phyloP scores from a whole-genome alignment of 306 rosid species.

The Prunus mume region DNA sequence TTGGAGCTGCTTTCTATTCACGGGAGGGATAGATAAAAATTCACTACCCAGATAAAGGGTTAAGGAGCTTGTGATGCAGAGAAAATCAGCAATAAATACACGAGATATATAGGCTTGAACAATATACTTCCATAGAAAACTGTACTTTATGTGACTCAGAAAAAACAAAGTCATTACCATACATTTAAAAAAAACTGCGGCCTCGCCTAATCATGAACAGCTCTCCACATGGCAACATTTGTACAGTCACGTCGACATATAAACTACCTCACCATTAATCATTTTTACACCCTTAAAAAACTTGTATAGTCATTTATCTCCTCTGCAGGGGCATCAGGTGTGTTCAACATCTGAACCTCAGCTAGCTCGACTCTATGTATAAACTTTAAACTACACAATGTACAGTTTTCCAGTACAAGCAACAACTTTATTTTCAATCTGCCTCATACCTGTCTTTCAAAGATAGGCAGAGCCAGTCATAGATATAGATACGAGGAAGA shows the following conservation, averaged over 20 bases:
- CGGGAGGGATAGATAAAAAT: too few relatives aligned
- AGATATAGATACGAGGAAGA: constrained; percentile 40
- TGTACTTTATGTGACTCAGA: constrained; percentile 18
- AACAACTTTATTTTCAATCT: constrained; percentile 58
- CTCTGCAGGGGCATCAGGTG: constrained; percentile 56
- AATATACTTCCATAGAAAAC: constrained; percentile 20
- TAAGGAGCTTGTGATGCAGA: neutral
- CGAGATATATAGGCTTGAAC: neutral
- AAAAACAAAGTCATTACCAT: constrained; percentile 47
- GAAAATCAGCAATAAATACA: neutral
- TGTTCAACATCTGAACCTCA: constrained; percentile 47
- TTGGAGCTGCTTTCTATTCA: neutral
- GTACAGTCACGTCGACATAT: constrained; percentile 65
- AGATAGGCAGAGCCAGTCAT: constrained; percentile 37
- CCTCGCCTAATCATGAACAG: constrained; percentile 64
- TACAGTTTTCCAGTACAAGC: constrained; percentile 79
- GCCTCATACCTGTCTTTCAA: constrained; percentile 37
- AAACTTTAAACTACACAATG: constrained; percentile 77
- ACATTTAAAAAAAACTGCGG: constrained; percentile 44
- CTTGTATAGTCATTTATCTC: constrained; percentile 58
- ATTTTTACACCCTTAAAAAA: constrained; percentile 61
- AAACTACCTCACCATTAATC: constrained; percentile 62
- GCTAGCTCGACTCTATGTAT: constrained; percentile 66
- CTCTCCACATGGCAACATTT: constrained; percentile 69
- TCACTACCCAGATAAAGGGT: neutral